A percentile compares a stretch with the other conserved stretches of the same genome.
phyloP scores from a whole-genome alignment of 768 basidiomycete species.

The Hypholoma sublateritium region DNA sequence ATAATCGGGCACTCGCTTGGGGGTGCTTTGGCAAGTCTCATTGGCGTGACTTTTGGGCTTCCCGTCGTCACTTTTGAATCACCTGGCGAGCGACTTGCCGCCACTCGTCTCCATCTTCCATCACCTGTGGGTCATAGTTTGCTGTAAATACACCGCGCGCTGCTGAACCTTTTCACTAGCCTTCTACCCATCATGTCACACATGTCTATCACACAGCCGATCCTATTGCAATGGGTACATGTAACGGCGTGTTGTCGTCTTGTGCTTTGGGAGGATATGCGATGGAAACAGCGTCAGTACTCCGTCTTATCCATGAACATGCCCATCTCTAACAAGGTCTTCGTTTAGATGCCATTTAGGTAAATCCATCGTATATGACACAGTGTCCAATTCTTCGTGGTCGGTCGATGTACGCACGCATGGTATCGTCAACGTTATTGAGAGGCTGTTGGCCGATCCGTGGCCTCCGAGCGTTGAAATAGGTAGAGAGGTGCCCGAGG shows the following conservation, averaged over 20 bases:
- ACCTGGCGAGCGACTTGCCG: constrained; percentile 83
- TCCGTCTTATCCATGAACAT: background rate
- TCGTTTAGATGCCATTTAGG: constrained; percentile 78
- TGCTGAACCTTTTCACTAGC: constrained; percentile 36
- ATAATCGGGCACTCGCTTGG: constrained; percentile 75
- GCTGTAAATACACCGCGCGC: background rate
- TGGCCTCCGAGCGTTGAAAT: constrained; percentile 67
- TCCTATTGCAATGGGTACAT: constrained; percentile 89
- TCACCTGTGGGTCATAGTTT: constrained; percentile 56
- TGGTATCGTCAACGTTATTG: constrained; percentile 76
- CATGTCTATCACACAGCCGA: constrained; percentile 96
- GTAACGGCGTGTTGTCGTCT: constrained; percentile 76
- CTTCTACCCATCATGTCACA: constrained; percentile 75
- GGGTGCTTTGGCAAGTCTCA: constrained; percentile 73
- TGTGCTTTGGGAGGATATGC: constrained; percentile 91
- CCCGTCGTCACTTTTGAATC: constrained; percentile 89
- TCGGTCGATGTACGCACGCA: constrained; percentile 80
- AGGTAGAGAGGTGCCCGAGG: constrained; percentile 63
- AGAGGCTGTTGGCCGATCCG: constrained; percentile 64
- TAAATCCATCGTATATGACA: constrained; percentile 86
- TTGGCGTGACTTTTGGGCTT: constrained; percentile 86
- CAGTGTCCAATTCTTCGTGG: constrained; percentile 86
- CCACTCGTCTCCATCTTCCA: constrained; percentile 80
- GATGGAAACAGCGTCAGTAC: constrained; percentile 66
- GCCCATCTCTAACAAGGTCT: background rate